phyloP scores from a whole-genome alignment of 805 yeast genomes.

The Tanozyma kutaoensis region DNA sequence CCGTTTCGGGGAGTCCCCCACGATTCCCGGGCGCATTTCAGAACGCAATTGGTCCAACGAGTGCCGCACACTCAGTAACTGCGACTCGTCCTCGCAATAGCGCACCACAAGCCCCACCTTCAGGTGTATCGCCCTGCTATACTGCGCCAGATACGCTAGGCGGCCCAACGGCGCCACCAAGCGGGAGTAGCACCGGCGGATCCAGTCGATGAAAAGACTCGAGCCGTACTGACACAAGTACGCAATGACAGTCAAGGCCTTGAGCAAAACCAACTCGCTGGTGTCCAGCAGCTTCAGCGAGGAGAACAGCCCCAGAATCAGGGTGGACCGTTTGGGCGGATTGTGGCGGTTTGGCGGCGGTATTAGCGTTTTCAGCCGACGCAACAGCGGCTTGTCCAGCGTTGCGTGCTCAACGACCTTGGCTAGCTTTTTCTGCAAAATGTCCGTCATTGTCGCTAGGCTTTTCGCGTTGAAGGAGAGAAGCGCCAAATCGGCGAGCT shows the following conservation, averaged over 20 bases:
- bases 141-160: conserved; percentile 3
- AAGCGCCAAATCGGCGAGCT: conserved; percentile 37
- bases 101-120: conserved; percentile 21
- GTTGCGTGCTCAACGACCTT: background rate
- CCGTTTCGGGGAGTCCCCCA: conserved; percentile 1
- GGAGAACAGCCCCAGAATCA: background rate
- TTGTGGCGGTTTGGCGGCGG: no score
- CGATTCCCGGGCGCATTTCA: conserved; percentile 2
- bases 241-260: conserved; percentile 38
- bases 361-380: no score
- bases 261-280: conserved; percentile 14
- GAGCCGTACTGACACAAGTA: conserved; percentile 44
- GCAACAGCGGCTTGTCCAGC: background rate
- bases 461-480: conserved; percentile 28
- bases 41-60: conserved; percentile 3
- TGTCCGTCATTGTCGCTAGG: conserved; percentile 22
- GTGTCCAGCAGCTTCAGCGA: background rate
- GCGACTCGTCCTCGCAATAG: conserved; percentile 15
- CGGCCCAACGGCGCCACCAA: conserved; percentile 8
- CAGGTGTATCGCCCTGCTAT: conserved; percentile 15
- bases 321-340: no score
- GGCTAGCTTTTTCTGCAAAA: conserved; percentile 27
- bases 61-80: conserved; percentile 10
- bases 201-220: conserved; percentile 33
- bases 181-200: conserved; percentile 5